A percentile compares a stretch with the other conserved stretches of the same genome.
Conservation (phyloP, 2,329 filamentous ascomycete species). For the Chaetothyriales sp. region DNA sequence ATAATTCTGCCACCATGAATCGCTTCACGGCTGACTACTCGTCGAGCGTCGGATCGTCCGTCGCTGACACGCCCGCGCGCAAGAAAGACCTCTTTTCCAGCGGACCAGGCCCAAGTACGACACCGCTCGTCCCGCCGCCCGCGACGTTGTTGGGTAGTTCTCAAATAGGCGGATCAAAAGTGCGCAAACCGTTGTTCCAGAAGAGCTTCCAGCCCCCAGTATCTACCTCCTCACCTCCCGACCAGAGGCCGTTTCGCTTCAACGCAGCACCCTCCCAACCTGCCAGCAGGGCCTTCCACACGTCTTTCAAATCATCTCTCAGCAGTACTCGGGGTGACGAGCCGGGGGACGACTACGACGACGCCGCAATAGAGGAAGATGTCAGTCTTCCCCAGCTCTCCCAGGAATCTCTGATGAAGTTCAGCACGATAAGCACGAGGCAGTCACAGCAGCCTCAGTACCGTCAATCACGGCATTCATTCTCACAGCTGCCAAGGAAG, state of each 20-base stretch:
- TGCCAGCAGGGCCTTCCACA: constrained; percentile 2
- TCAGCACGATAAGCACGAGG: constrained; percentile 30
- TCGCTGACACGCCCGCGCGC: constrained; percentile 8
- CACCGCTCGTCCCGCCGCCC: constrained; percentile 41
- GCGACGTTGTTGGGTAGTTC: constrained; percentile 40
- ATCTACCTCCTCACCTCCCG: constrained; percentile 28
- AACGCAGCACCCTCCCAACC: constrained; percentile 8
- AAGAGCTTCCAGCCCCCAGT: constrained; percentile 22
- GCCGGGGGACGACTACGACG: constrained; percentile 6
- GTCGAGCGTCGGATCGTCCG: constrained; percentile 16
- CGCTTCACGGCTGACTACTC: constrained; percentile 17
- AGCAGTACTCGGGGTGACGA: constrained; percentile 4
- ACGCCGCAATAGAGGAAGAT: constrained; percentile 22
- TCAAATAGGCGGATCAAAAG: constrained; percentile 27
- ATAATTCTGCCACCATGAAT: constrained; percentile 9
- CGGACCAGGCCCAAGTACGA: constrained; percentile 21
- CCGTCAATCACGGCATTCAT: constrained; percentile 6
- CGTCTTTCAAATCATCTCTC: constrained; percentile 6
- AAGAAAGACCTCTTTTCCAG: constrained; percentile 7
- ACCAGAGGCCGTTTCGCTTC: constrained; percentile 19
- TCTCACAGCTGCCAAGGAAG: constrained; percentile 23
- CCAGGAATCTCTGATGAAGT: constrained; percentile 20
- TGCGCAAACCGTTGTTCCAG: constrained; percentile 26
- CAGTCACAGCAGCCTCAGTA: constrained; percentile 22
- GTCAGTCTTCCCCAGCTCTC: constrained; percentile 15